These are phyloP conservation scores for Teunomyces gatunensis DNA, from an alignment of 805 yeast species.

Conservation along the genomic window DNA sequence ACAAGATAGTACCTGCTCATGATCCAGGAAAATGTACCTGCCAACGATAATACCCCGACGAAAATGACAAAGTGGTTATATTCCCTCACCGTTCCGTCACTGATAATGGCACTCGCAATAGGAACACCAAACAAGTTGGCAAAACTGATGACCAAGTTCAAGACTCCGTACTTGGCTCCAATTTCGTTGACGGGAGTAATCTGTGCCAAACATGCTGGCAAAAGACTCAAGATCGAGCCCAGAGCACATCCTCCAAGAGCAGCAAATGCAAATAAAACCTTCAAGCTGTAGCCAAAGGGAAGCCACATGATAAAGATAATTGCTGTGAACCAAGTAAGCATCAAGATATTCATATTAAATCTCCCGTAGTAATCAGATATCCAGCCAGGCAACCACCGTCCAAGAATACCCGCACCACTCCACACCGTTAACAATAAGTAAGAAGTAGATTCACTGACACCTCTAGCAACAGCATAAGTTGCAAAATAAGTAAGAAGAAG, in stretches of 20 bases:
- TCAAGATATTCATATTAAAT: conserved; percentile 30
- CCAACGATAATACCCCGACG: conserved; percentile 26
- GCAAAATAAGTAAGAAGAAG: conserved; percentile 32
- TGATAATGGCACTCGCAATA: conserved; percentile 30
- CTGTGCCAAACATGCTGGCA: conserved; percentile 28
- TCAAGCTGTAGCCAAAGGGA: conserved; percentile 27
- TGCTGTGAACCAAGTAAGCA: conserved; percentile 25
- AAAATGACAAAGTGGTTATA: conserved; percentile 32
- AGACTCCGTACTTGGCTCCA: conserved; percentile 35
- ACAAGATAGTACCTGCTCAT: conserved; percentile 14
- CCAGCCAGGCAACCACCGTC: conserved; percentile 32
- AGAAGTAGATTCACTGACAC: conserved; percentile 26
- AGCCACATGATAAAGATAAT: conserved; percentile 31
- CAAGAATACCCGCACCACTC: conserved; percentile 30
- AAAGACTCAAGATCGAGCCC: conserved; percentile 33
- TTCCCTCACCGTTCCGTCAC: conserved; percentile 21
- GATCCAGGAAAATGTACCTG: conserved; percentile 29
- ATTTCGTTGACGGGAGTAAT: conserved; percentile 30
- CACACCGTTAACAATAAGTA: conserved; percentile 26
- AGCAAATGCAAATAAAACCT: conserved; percentile 31
- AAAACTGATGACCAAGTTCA: conserved; percentile 27
- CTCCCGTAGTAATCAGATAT: conserved; percentile 27
- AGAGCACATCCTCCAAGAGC: conserved; percentile 34
- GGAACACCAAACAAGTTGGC: conserved; percentile 36
- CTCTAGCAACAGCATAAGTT: conserved; percentile 32